Base-by-base conservation (phyloP, 768 basidiomycete genomes). In the Rhodotorula kratochvilovae region DNA sequence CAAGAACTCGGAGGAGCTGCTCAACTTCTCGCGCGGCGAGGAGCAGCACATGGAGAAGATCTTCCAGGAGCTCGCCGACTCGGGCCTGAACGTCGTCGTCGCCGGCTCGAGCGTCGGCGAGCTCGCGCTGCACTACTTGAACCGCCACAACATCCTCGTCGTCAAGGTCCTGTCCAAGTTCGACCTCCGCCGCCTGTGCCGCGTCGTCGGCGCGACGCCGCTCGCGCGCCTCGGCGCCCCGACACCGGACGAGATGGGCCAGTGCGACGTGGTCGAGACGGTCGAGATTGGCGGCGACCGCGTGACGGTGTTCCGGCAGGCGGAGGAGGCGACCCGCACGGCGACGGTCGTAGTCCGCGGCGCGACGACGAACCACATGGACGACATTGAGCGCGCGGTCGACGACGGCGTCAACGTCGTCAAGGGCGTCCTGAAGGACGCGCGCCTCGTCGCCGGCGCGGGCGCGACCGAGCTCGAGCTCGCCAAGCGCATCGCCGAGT, bases 11-110 rank as follows among this genome's bases (percentile, higher is more conserved):
- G 89, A 95, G 57, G 95, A 99, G 80, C 90, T 99, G 87, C 85
- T 99, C 74, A 93, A 96, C 83, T 99, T 99, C 78, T 93, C 94
- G 1, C 84, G 86, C 6, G 96, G 92, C 27, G 96, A 99, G 81
- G 96, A 99, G 82, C 89, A 94, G 80, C 93, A 97, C 78, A 84
- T 96, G 62, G 94, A 97, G 84, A 93, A 90, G 92, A 93, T 94
- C 80, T 87, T 98, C 84, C 89, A 92, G 83, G 95, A 98, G 82
- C 92, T 99, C 74, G 91, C 93, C 8, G 92, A 94, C 77, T 89
- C 94, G 5, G 96, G 95, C 54, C 89, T 99, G 77, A 91, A 89
- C 79, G 85, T 97, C 74, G 87, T 99, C 84, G 86, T 99, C 74
- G 95, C 92, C 23, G 96, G 96, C 29, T 89, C 92, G 16, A 87